A percentile compares a stretch with the other conserved stretches of the same genome.
phyloP scores from a whole-genome alignment of 305 asterid species.

The Rubia balearica region DNA sequence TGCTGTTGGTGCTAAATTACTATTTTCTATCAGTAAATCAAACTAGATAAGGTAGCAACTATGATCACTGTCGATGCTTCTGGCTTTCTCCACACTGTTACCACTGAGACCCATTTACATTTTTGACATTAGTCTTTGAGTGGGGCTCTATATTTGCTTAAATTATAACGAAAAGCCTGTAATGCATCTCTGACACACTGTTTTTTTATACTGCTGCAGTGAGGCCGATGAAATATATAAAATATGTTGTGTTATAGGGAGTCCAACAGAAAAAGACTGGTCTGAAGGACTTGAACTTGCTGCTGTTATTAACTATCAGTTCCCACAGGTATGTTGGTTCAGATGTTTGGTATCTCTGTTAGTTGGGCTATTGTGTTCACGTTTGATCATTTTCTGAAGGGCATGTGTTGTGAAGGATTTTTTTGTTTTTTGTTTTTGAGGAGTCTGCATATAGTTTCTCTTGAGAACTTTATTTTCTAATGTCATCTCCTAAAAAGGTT shows the following conservation, averaged over 20 bases:
- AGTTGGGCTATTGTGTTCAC: neutral
- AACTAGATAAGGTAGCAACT: neutral
- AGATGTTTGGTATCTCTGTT: conserved; percentile 3
- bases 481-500: neutral
- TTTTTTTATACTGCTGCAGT: conserved; percentile 32
- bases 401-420: neutral
- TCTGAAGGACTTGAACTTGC: conserved; percentile 79
- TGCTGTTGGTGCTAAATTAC: neutral
- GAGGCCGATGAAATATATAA: conserved; percentile 86
- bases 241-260: conserved; percentile 80
- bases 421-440: neutral
- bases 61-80: neutral
- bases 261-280: conserved; percentile 62
- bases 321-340: conserved; percentile 50
- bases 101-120: neutral
- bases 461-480: neutral
- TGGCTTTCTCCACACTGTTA: neutral
- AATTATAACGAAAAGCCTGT: neutral
- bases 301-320: conserved; percentile 53
- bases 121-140: neutral
- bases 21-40: neutral
- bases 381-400: too few relatives aligned
- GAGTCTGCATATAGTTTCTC: neutral
- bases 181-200: conserved; percentile 1
- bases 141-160: neutral